Percentiles rank a stretch among this genome's conserved stretches.
phyloP scores from a whole-genome alignment of 805 yeast species.

The Tetrapisispora pingtungensis region DNA sequence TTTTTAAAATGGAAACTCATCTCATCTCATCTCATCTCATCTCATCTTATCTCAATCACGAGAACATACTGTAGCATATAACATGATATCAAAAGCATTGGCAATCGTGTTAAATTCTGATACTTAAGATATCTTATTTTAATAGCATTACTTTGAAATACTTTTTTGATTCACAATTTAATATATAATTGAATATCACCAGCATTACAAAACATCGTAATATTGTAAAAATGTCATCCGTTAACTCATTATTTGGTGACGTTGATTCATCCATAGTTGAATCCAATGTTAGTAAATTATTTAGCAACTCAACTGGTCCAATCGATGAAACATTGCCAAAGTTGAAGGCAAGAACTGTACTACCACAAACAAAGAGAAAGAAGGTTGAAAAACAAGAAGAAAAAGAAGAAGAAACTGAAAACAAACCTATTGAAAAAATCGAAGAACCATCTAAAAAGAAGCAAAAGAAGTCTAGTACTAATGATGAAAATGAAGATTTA shows the following conservation, averaged over 20 bases:
- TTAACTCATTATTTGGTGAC: slow-evolving; percentile 28
- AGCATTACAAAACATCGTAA: neutral
- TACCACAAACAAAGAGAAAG: slow-evolving; percentile 6
- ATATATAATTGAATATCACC: too few relatives aligned
- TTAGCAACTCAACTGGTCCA: slow-evolving; percentile 37
- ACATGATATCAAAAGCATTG: too few relatives aligned
- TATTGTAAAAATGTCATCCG: slow-evolving; percentile 12
- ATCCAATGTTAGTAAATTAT: slow-evolving; percentile 28
- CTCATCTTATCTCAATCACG: too few relatives aligned
- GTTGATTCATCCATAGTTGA: slow-evolving; percentile 26
- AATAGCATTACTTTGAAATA: too few relatives aligned
- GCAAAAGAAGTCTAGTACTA: slow-evolving; percentile 12
- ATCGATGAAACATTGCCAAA: slow-evolving; percentile 27
- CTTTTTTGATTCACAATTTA: too few relatives aligned
- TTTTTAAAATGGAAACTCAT: slow-evolving; percentile 4
- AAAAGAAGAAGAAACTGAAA: slow-evolving; percentile 8
- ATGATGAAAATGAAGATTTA: slow-evolving; percentile 33
- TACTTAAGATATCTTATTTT: too few relatives aligned
- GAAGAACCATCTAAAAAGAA: slow-evolving; percentile 3
- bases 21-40: slow-evolving; percentile 5
- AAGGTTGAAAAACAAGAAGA: slow-evolving; percentile 5
- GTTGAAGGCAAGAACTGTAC: slow-evolving; percentile 15
- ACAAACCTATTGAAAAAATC: neutral
- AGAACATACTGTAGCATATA: too few relatives aligned
- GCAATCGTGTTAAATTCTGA: too few relatives aligned